phyloP scores from a whole-genome alignment of 495 filamentous ascomycete genomes.

The Copromyces sp. region DNA sequence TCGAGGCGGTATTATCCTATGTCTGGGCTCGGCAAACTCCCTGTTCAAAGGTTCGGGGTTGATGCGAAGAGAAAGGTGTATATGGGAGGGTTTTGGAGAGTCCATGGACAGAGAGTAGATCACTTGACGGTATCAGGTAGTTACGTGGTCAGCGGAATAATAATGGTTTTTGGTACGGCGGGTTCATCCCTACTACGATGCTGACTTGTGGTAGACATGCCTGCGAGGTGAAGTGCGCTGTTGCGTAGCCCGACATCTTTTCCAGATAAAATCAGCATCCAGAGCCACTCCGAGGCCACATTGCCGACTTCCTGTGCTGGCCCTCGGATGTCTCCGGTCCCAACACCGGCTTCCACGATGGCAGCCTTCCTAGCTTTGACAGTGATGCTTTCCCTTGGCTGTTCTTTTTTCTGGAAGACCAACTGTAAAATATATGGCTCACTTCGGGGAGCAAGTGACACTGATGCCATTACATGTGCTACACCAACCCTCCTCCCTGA shows the following conservation, averaged over 20 bases:
- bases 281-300: no score
- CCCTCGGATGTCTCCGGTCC: no score
- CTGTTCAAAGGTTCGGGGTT: background rate
- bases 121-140: background rate
- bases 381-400: no score
- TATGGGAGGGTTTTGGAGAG: background rate
- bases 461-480: no score
- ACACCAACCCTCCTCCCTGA: no score
- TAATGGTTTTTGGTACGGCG: background rate
- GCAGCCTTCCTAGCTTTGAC: no score
- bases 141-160: background rate
- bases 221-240: background rate
- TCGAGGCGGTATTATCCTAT: background rate
- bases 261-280: no score
- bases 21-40: background rate
- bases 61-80: background rate
- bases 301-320: no score
- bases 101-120: background rate
- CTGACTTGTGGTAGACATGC: background rate
- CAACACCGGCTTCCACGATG: no score
- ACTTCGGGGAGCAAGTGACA: no score
- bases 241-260: background rate
- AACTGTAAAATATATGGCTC: no score
- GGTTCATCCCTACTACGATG: background rate
- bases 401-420: no score